Evolutionary conservation across 768 basidiomycete species (phyloP), one percentile per base, ranked within the genome.

Genomic region (Leucogyrophana mollusca): DNA sequence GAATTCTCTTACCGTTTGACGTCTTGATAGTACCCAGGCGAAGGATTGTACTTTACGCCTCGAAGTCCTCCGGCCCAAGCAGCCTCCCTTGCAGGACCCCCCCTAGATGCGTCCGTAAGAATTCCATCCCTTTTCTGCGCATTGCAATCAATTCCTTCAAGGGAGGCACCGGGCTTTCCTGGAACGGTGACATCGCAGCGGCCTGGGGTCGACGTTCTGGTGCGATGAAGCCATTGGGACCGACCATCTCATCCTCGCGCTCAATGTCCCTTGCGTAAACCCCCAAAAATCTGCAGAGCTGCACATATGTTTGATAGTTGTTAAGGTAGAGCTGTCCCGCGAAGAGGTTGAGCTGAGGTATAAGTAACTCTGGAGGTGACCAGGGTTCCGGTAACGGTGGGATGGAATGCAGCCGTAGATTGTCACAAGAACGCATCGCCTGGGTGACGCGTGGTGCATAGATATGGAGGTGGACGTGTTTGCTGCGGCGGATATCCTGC

Each of bases 111-210:
- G 74, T 76, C 27, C 39, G 39, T 11, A 52, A 38, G 50, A 64
- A 77, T 9, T 54, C 46, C 56, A 65, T 54, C 4, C 73, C 73
- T 43, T 72, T 77, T 54, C 74, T 64, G 5, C 73, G 65, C 33
- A 68, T 46, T 9, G 47, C 16, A 6, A 60, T 44, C 36, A 64
- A 36, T 4, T 18, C 43, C 33, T 43, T 51, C 41, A 67, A 18
- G 10, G 63, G 59, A 9, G 46, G 34, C 1, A 76, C 16, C 4
- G 72, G 75, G 18, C 67, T 70, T n/a, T 44, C 20, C n/a, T 54
- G 50, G 57, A 77, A 73, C 4, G 62, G 43, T 30, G 58, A 55
- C 6, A 21, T n/a, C n/a, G 27, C 27, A 7, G 20, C 35, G 16
- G 35, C 35, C n/a, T 7, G 35, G 7, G 54, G 52, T 16, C 64